phyloP scores from a whole-genome alignment of 306 rosid species.

The Vigna trinervia region DNA sequence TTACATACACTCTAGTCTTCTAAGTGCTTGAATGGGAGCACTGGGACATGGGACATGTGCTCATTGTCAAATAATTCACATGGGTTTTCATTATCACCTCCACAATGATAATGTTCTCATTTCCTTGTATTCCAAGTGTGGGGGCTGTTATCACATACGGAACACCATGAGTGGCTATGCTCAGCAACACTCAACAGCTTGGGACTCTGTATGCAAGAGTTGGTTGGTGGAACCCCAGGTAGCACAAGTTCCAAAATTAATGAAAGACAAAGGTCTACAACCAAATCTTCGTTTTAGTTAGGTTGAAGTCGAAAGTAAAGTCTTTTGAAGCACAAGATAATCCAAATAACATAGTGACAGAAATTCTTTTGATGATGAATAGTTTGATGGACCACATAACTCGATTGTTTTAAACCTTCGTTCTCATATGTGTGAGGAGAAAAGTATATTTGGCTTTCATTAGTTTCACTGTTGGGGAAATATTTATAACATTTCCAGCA shows the following conservation, averaged over 20 bases:
- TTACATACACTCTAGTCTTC: slow-evolving; percentile 65
- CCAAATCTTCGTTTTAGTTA: slow-evolving; percentile 77
- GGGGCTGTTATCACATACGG: slow-evolving; percentile 77
- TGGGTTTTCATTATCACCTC: slow-evolving; percentile 61
- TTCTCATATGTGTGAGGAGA: slow-evolving; percentile 47
- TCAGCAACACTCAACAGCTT: slow-evolving; percentile 70
- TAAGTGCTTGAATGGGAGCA: slow-evolving; percentile 85
- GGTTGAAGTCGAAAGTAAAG: slow-evolving; percentile 67
- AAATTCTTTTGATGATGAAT: slow-evolving; percentile 52
- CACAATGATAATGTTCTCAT: slow-evolving; percentile 71
- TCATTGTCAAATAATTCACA: slow-evolving; percentile 65
- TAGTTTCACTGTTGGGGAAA: not conserved
- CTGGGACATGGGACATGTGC: slow-evolving; percentile 74
- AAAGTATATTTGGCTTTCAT: slow-evolving; percentile 27
- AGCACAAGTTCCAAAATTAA: slow-evolving; percentile 58
- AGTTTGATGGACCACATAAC: slow-evolving; percentile 74
- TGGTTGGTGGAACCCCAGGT: slow-evolving; percentile 64
- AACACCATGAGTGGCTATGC: slow-evolving; percentile 84
- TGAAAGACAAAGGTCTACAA: slow-evolving; percentile 79
- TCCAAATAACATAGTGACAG: slow-evolving; percentile 57
- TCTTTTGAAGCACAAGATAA: slow-evolving; percentile 73
- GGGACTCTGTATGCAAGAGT: slow-evolving; percentile 77
- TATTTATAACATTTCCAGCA: slow-evolving; percentile 32
- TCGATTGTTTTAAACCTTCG: slow-evolving; percentile 56
- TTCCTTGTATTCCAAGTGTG: slow-evolving; percentile 85